Percentiles rank a stretch among this genome's conserved stretches.
These are phyloP conservation scores for Irpex sp. DNA, from an alignment of 1,284 basidiomycete genomes.

Conservation along the genomic window DNA sequence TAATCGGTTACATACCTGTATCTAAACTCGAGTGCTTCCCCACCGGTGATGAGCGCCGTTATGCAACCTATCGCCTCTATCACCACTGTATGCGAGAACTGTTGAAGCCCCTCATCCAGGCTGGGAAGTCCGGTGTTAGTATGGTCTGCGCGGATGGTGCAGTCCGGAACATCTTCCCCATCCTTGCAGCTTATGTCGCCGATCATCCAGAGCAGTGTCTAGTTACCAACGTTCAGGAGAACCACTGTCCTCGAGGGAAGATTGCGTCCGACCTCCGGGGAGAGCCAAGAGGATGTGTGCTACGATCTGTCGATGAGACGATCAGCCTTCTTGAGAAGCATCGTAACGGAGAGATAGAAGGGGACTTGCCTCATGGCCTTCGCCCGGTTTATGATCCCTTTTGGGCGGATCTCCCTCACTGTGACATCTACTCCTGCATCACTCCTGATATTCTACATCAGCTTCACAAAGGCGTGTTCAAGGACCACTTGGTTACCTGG, in stretches of 20 bases:
- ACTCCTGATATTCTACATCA: slow-evolving; percentile 28
- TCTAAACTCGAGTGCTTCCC: slow-evolving; percentile 19
- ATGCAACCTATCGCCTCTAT: slow-evolving; percentile 21
- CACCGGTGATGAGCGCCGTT: not conserved
- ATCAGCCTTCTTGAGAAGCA: not conserved
- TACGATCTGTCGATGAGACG: slow-evolving; percentile 1
- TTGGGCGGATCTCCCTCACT: slow-evolving; percentile 21
- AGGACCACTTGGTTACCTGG: slow-evolving; percentile 28
- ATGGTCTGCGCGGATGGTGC: slow-evolving; percentile 24
- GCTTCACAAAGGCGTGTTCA: slow-evolving; percentile 27
- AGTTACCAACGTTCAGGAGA: slow-evolving; percentile 17
- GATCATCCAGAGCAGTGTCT: slow-evolving; percentile 25
- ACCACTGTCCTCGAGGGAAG: slow-evolving; percentile 17
- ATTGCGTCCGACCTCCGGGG: slow-evolving; percentile 14
- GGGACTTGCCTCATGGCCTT: slow-evolving; percentile 4
- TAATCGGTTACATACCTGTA: slow-evolving; percentile 26
- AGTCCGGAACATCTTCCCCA: slow-evolving; percentile 18
- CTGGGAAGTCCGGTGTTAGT: slow-evolving; percentile 18
- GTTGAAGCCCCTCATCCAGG: slow-evolving; percentile 16
- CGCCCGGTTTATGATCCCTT: slow-evolving; percentile 21
- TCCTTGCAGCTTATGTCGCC: slow-evolving; percentile 24
- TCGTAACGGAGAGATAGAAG: slow-evolving; percentile 1
- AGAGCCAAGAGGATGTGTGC: slow-evolving; percentile 4
- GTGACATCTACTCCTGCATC: slow-evolving; percentile 18
- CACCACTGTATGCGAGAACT: slow-evolving; percentile 26